phyloP scores from a whole-genome alignment of 345 rosid species.

The Corchorus olitorius region DNA sequence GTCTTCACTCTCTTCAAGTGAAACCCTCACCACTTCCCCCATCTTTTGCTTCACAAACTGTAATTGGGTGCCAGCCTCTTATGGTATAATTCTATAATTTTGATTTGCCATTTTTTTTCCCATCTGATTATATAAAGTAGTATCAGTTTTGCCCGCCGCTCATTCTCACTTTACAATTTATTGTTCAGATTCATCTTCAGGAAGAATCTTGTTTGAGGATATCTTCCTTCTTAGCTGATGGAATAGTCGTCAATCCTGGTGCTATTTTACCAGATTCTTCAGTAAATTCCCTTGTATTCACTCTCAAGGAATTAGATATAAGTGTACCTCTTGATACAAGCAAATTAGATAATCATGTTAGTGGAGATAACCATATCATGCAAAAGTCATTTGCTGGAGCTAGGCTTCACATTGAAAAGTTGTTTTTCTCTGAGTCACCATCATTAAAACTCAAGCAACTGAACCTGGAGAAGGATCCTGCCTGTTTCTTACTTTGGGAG shows the following conservation, averaged over 20 bases:
- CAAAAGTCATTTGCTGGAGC: conserved; percentile 77
- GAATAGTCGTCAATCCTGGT: conserved; percentile 83
- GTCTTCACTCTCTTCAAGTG: conserved; percentile 84
- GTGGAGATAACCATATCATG: conserved; percentile 31
- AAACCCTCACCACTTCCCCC: conserved; percentile 92
- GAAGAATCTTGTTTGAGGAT: conserved; percentile 98
- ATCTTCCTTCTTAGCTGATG: conserved; percentile 93
- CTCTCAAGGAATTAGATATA: conserved; percentile 74
- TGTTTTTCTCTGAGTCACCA: conserved; percentile 87
- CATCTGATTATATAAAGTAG: not conserved
- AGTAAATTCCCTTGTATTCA: conserved; percentile 62
- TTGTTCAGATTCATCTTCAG: conserved; percentile 83
- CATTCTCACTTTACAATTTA: conserved; percentile 13
- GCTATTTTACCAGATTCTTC: conserved; percentile 77
- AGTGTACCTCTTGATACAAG: conserved; percentile 70
- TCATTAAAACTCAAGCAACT: conserved; percentile 66
- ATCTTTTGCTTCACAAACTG: conserved; percentile 76
- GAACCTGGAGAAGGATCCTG: conserved; percentile 95
- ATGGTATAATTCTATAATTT: conserved; percentile 53
- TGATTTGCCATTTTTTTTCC: not conserved
- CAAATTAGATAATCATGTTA: conserved; percentile 40
- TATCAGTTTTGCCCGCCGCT: conserved; percentile 17
- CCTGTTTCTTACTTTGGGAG: conserved; percentile 89
- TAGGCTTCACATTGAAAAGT: conserved; percentile 78
- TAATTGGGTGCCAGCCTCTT: conserved; percentile 89